A percentile compares a stretch with the other conserved stretches of the same genome.
These are phyloP conservation scores for Glycine latifolia DNA, from an alignment of 306 rosid genomes.

Conservation along the genomic window DNA sequence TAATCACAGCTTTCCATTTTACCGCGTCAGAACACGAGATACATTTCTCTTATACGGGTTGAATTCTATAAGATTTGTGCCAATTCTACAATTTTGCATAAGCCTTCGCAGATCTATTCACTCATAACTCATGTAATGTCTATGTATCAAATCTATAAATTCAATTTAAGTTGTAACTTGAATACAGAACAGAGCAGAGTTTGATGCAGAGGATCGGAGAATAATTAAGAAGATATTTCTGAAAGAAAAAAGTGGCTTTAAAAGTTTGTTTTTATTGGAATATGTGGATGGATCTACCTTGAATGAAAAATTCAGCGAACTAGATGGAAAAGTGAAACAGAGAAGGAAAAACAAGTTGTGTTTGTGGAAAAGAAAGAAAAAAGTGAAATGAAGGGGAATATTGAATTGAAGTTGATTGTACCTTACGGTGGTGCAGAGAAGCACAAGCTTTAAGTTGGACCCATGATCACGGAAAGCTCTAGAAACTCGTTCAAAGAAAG, in stretches of 20 bases:
- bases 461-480: slow-evolving; percentile 61
- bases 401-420: slow-evolving; percentile 30
- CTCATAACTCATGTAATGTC: neutral
- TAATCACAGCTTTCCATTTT: neutral
- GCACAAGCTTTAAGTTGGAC: slow-evolving; percentile 65
- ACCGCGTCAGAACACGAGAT: neutral
- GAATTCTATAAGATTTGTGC: neutral
- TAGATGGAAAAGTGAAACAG: neutral
- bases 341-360: neutral
- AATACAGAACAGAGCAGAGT: neutral
- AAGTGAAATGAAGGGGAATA: neutral
- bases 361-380: neutral
- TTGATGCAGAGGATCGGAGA: slow-evolving; percentile 3
- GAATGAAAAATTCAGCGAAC: neutral
- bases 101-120: slow-evolving; percentile 11
- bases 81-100: neutral
- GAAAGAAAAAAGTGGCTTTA: no score
- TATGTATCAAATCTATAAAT: neutral
- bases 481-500: slow-evolving; percentile 60
- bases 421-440: slow-evolving; percentile 84
- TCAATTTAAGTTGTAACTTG: neutral
- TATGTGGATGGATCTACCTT: slow-evolving; percentile 14
- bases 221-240: no score
- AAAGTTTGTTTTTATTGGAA: neutral
- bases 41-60: neutral